Base-by-base conservation (phyloP, 2,329 filamentous ascomycete genomes). In the Ciborinia camelliae region DNA sequence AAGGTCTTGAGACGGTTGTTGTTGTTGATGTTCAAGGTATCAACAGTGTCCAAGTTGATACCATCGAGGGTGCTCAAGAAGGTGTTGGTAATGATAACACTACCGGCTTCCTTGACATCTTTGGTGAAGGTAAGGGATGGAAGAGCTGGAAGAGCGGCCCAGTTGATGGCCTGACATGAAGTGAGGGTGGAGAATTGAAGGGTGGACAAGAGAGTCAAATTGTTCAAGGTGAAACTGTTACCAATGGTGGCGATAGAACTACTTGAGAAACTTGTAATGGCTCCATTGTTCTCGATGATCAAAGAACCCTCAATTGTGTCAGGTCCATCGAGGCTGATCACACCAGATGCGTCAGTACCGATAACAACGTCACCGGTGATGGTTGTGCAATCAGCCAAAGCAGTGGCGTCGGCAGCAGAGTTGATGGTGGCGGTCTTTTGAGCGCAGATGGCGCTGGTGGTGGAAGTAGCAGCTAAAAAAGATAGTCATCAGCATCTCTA, bases 11-110 rank as follows among this genome's bases (percentile, higher is more conserved):
- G 84, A 75, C 89, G 88, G 68, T 81, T 81, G 86, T 98, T 98
- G 88, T 97, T 97, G 84, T 91, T 89, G 79, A 99, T 89, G 77
- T 90, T 82, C 76, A 99, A 85, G 70, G 81, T 82, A 65, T 85
- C 83, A 63, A 92, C 88, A n/a, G 84, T 83, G 69, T 86, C 79
- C 69, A 98, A 83, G 76, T 92, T 90, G 76, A 99, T 90, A 75
- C 92, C 92, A 70, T 88, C 82, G 66, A 99, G 85, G 70, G 84
- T 86, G 76, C 81, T 84, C 72, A 99, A 85, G 78, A 88, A 87
- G 59, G 95, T 99, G 82, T 99, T 95, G 79, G 87, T 85, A 76
- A 99, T 93, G 71, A 81, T 79, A 71, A 99, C 84, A 68, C 80
- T 84, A 69, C 79, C 80, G 66, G 90, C 90, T 76, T 86, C 81